A percentile compares a stretch with the other conserved stretches of the same genome.
These are phyloP conservation scores for Kwoniella sp. DNA, from an alignment of 768 basidiomycete species.

Conservation along the genomic window DNA sequence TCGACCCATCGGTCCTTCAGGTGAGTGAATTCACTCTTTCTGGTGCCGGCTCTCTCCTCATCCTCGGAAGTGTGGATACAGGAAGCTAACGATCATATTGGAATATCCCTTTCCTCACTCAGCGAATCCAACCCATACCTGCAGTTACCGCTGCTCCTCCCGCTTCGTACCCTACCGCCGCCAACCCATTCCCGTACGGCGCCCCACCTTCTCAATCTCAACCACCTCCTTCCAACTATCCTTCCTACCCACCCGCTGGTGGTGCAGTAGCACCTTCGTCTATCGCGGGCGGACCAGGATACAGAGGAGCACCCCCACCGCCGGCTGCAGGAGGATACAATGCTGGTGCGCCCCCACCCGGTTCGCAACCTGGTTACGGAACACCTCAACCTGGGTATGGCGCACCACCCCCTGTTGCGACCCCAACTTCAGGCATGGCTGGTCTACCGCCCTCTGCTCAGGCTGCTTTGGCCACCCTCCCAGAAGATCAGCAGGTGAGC, in stretches of 20 bases:
- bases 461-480: constrained; percentile 37
- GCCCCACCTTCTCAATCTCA: constrained; percentile 19
- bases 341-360: constrained; percentile 30
- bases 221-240: constrained; percentile 38
- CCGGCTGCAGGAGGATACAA: constrained; percentile 23
- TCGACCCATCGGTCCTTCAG: constrained; percentile 80
- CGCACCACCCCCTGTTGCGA: constrained; percentile 23
- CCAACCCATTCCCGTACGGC: background rate
- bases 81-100: too few species aligned
- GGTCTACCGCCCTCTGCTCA: constrained; percentile 35
- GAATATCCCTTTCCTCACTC: too few species aligned
- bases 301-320: constrained; percentile 36
- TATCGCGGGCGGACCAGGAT: constrained; percentile 46
- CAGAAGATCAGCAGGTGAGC: constrained; percentile 54
- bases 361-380: constrained; percentile 47
- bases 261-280: constrained; percentile 47
- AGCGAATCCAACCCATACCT: constrained; percentile 50
- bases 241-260: constrained; percentile 20
- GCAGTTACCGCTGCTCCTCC: constrained; percentile 32
- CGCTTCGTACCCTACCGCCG: background rate
- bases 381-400: constrained; percentile 23
- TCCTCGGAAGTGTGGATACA: too few species aligned
- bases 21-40: constrained; percentile 56
- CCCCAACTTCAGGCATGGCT: constrained; percentile 17
- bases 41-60: too few species aligned